These are phyloP conservation scores for Globisporangium echinulatum DNA, from an alignment of 352 stramenopile genomes.

Conservation along the genomic window DNA sequence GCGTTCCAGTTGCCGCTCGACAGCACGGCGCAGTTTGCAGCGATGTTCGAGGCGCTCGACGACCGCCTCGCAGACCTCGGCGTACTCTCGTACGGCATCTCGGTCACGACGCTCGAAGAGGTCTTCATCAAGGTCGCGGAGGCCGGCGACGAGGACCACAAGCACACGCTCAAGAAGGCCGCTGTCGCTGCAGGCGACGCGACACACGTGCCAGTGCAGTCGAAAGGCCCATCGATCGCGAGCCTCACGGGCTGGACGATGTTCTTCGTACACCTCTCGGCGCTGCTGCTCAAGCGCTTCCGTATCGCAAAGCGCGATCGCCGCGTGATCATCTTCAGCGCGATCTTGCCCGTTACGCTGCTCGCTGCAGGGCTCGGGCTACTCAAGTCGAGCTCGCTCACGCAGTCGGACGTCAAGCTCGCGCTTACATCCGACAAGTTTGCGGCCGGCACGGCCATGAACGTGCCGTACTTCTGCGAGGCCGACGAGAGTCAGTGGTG, in stretches of 20 bases:
- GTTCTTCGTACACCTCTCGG: constrained; percentile 84
- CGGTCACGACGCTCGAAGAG: constrained; percentile 89
- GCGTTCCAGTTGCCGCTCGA: constrained; percentile 70
- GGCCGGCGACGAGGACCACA: constrained; percentile 32
- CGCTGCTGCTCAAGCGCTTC: constrained; percentile 87
- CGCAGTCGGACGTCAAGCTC: constrained; percentile 39
- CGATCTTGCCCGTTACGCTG: constrained; percentile 46
- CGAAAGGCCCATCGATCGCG: constrained; percentile 13
- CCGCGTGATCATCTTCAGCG: constrained; percentile 82
- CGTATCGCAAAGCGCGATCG: constrained; percentile 89
- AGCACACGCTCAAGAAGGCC: constrained; percentile 35
- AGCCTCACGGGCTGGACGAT: constrained; percentile 21
- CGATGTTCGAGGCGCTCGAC: constrained; percentile 73
- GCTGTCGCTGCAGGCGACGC: background rate
- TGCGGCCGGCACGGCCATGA: constrained; percentile 18
- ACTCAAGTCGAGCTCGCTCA: constrained; percentile 53
- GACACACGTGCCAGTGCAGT: background rate
- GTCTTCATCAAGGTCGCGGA: constrained; percentile 89
- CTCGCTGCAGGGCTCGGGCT: constrained; percentile 19
- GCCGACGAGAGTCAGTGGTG: constrained; percentile 39
- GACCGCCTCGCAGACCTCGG: constrained; percentile 24
- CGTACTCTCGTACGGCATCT: constrained; percentile 68
- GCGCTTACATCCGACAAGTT: constrained; percentile 28
- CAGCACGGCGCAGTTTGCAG: constrained; percentile 40
- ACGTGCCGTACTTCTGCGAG: constrained; percentile 45